phyloP scores from a whole-genome alignment of 805 yeast species.

The Candida sithepensis region DNA sequence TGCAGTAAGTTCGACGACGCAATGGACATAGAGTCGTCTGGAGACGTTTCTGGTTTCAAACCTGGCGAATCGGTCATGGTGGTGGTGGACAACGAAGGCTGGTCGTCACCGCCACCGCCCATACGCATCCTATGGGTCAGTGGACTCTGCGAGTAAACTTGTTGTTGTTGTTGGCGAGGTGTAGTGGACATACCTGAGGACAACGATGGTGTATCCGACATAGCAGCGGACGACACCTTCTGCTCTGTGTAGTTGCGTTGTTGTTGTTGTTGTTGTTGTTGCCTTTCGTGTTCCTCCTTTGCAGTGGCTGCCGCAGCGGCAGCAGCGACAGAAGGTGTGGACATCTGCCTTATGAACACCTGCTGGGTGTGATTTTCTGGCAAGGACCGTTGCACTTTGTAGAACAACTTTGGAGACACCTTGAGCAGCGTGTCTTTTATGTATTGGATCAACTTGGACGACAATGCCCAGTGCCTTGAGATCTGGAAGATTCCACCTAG shows the following conservation, averaged over 20 bases:
- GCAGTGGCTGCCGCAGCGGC: not conserved
- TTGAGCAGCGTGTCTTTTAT: conserved; percentile 42
- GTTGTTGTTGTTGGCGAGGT: not conserved
- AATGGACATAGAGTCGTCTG: not conserved
- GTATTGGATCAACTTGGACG: conserved; percentile 44
- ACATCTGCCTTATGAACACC: not conserved
- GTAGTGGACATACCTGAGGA: not conserved
- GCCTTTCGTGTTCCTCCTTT: not conserved
- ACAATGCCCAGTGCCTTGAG: conserved; percentile 48
- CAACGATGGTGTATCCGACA: not conserved
- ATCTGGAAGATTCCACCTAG: conserved; percentile 47
- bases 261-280: not conserved
- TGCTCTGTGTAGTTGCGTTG: no score
- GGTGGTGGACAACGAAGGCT: no score
- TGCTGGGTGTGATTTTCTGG: conserved; percentile 11
- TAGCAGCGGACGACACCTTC: no score
- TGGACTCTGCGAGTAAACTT: not conserved
- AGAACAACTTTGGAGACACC: conserved; percentile 40
- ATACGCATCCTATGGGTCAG: no score
- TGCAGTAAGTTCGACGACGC: not conserved
- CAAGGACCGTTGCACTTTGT: conserved; percentile 34
- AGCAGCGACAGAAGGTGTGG: not conserved
- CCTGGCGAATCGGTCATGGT: no score
- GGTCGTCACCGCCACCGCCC: no score
- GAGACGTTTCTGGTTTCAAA: no score